Conservation (phyloP, 192 early-diverging fungal species). For the Coemansia pectinata region DNA sequence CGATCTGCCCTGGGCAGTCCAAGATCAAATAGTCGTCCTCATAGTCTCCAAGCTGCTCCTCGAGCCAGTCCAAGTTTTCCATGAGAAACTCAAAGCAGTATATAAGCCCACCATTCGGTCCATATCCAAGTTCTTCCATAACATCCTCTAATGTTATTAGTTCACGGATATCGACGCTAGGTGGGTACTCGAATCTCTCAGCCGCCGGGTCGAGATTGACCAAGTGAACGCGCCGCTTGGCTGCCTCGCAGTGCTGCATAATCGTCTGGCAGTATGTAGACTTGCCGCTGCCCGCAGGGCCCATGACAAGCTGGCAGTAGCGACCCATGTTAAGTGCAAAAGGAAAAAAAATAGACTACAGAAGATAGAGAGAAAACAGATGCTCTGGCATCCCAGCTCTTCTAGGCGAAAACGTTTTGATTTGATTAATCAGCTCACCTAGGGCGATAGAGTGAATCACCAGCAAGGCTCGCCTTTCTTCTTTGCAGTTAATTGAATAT, state of each 20-base stretch:
- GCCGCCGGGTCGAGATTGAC: constrained; percentile 98
- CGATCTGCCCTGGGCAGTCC: constrained; percentile 98
- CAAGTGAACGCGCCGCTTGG: constrained; percentile 82
- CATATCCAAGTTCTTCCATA: constrained; percentile 95
- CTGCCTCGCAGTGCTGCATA: constrained; percentile 88
- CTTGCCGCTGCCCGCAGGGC: constrained; percentile 93
- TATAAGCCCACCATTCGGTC: constrained; percentile 95
- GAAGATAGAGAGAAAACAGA: background rate
- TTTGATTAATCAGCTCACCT: background rate
- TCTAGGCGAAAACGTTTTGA: background rate
- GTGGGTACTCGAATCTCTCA: constrained; percentile 92
- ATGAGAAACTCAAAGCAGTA: constrained; percentile 97
- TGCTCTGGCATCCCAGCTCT: too few relatives aligned
- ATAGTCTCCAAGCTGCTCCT: constrained; percentile 86
- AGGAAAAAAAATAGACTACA: background rate
- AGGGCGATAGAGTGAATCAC: background rate
- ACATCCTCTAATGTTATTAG: constrained; percentile 98
- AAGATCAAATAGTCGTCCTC: constrained; percentile 97
- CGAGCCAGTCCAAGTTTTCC: constrained; percentile 96
- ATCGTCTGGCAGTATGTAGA: constrained; percentile 96
- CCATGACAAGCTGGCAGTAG: constrained; percentile 94
- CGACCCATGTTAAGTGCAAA: constrained; percentile 58
- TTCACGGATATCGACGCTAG: constrained; percentile 87
- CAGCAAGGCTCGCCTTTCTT: background rate
- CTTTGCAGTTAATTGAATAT: background rate